Evolutionary conservation across 192 early-diverging fungal species (phyloP).

Genomic region (Backusella macrospora): DNA sequence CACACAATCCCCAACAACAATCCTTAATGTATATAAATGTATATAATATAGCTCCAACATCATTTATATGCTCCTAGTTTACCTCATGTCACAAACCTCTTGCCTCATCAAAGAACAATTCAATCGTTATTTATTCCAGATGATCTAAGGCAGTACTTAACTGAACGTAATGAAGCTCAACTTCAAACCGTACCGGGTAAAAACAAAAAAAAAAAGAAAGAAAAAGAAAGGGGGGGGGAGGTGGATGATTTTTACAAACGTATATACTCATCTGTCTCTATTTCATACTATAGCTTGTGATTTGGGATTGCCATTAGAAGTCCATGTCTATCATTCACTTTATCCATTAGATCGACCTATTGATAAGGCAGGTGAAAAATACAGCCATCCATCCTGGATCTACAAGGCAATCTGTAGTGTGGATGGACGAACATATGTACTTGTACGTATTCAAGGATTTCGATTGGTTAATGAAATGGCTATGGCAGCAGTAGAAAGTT

Average conservation of each 20-base stretch:
- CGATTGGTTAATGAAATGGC: conserved; percentile 77
- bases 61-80: conserved; percentile 77
- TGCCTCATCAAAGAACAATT: conserved; percentile 76
- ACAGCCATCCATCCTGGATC: conserved; percentile 67
- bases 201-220: background rate
- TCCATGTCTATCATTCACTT: conserved; percentile 90
- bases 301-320: conserved; percentile 70
- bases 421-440: conserved; percentile 84
- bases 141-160: conserved; percentile 77
- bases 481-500: conserved; percentile 82
- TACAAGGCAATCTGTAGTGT: conserved; percentile 85
- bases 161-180: conserved; percentile 63
- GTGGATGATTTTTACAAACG: background rate
- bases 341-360: conserved; percentile 61
- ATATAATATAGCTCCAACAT: conserved; percentile 67
- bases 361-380: conserved; percentile 55
- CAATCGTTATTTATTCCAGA: conserved; percentile 89
- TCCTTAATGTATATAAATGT: background rate
- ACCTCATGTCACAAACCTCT: conserved; percentile 65
- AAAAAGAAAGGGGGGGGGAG: background rate
- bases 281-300: conserved; percentile 44
- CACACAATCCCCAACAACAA: background rate
- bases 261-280: background rate
- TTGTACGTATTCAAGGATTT: conserved; percentile 85
- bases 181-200: conserved; percentile 3